Conservation (phyloP, 179 eudicot species). For the Spergularia azorica region DNA sequence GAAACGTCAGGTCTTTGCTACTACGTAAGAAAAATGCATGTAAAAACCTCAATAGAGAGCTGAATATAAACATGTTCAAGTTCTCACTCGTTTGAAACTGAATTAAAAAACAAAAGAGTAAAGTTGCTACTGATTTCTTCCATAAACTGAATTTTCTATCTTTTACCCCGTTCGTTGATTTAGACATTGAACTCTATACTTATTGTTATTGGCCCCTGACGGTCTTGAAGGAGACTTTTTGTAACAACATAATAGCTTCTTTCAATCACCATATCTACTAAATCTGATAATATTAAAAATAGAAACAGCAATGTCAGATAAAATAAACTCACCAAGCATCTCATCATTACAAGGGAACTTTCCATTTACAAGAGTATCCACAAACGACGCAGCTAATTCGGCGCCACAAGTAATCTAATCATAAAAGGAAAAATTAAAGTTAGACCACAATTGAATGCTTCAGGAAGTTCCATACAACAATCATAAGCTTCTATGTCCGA, state of each 20-base stretch:
- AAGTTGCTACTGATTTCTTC: too few species aligned
- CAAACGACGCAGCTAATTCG: slow-evolving; percentile 80
- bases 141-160: too few species aligned
- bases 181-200: too few species aligned
- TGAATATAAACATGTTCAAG: too few species aligned
- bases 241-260: neutral
- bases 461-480: neutral
- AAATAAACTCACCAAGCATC: slow-evolving; percentile 62
- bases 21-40: too few species aligned
- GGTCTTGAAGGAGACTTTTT: too few species aligned
- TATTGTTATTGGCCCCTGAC: too few species aligned
- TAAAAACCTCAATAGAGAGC: too few species aligned
- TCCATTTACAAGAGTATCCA: slow-evolving; percentile 87
- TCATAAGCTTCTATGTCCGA: neutral
- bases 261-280: neutral
- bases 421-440: slow-evolving; percentile 13
- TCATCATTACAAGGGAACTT: slow-evolving; percentile 58
- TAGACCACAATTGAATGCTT: neutral
- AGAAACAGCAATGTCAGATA: neutral
- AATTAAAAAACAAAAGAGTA: too few species aligned
- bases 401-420: slow-evolving; percentile 91
- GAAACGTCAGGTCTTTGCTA: too few species aligned
- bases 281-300: neutral
- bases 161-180: too few species aligned
- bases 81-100: too few species aligned